These are phyloP conservation scores for Platanthera guangdongensis DNA, from an alignment of 106 monocot species.

Conservation along the genomic window DNA sequence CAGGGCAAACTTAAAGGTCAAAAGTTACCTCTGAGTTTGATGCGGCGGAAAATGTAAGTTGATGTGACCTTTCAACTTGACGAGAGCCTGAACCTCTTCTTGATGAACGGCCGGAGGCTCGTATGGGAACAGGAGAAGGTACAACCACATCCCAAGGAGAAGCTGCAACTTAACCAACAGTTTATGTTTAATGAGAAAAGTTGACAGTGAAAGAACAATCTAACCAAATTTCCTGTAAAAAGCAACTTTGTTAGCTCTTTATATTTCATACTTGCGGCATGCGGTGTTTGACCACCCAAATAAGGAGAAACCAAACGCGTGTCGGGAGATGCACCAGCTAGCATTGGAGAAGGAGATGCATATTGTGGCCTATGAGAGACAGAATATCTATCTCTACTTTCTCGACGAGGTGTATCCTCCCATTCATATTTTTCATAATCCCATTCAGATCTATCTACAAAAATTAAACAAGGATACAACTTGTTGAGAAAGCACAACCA, in stretches of 20 bases:
- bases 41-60: slow-evolving; percentile 31
- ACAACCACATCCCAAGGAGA: slow-evolving; percentile 84
- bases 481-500: neutral
- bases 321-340: slow-evolving; percentile 81
- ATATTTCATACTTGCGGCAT: slow-evolving; percentile 35
- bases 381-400: slow-evolving; percentile 41
- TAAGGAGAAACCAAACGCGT: slow-evolving; percentile 85
- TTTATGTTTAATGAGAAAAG: neutral
- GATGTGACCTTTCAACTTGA: slow-evolving; percentile 42
- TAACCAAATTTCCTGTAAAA: neutral
- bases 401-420: slow-evolving; percentile 78
- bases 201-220: neutral
- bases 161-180: slow-evolving; percentile 18
- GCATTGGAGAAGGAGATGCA: slow-evolving; percentile 75
- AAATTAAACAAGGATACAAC: neutral
- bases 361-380: slow-evolving; percentile 20
- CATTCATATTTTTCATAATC: slow-evolving; percentile 38
- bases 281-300: slow-evolving; percentile 79
- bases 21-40: slow-evolving; percentile 44
- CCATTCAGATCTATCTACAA: slow-evolving; percentile 70
- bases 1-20: neutral
- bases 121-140: slow-evolving; percentile 84
- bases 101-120: slow-evolving; percentile 69
- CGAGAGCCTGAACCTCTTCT: slow-evolving; percentile 42
- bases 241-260: neutral